A percentile compares a stretch with the other conserved stretches of the same genome.
Conservation (phyloP, 805 yeast genomes). For the Dipodascus albidus region DNA sequence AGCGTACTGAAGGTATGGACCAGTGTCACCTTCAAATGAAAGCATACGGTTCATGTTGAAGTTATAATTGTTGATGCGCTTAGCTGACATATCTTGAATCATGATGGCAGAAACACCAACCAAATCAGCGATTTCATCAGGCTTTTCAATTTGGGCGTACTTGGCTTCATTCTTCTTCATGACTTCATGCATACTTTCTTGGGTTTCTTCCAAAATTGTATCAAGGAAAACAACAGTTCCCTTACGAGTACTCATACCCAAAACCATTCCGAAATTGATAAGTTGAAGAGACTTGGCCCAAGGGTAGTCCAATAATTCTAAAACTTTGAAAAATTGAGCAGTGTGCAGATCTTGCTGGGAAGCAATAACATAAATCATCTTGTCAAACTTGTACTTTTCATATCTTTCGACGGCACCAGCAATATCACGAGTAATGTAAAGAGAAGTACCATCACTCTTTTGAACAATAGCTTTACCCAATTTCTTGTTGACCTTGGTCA, state of each 20-base stretch:
- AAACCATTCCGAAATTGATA: constrained; percentile 94
- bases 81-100: constrained; percentile 98
- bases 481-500: constrained; percentile 76
- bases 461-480: constrained; percentile 87
- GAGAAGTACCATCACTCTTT: constrained; percentile 90
- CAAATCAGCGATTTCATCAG: constrained; percentile 88
- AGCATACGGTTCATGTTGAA: constrained; percentile 98
- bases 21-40: constrained; percentile 98
- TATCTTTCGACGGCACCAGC: constrained; percentile 94
- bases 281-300: constrained; percentile 80
- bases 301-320: constrained; percentile 78
- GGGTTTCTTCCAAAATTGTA: constrained; percentile 84
- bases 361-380: constrained; percentile 93
- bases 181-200: constrained; percentile 89
- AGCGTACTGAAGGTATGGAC: constrained; percentile 97
- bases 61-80: constrained; percentile 90
- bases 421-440: constrained; percentile 90
- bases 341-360: constrained; percentile 91
- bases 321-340: constrained; percentile 87
- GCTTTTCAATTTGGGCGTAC: constrained; percentile 86
- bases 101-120: constrained; percentile 95
- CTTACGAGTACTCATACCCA: constrained; percentile 96
- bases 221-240: constrained; percentile 98
- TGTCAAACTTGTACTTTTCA: constrained; percentile 74
- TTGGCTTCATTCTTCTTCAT: constrained; percentile 87